A percentile compares a stretch with the other conserved stretches of the same genome.
Evolutionary conservation across 768 basidiomycete species (phyloP).

Genomic region (Boletus insuetus): DNA sequence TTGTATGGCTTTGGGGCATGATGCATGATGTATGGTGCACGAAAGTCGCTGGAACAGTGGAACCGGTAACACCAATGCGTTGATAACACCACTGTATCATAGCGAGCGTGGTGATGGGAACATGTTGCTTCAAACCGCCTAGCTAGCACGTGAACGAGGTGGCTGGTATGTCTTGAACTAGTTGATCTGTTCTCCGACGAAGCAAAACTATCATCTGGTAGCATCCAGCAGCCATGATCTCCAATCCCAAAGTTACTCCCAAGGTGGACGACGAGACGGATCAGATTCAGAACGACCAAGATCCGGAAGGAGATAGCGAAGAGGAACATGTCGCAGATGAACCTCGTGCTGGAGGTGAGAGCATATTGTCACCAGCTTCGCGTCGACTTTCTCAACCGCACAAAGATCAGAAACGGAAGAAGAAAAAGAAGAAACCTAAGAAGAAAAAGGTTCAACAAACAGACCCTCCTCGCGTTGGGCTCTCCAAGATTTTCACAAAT

Average conservation of each 20-base stretch:
- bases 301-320: constrained; percentile 31
- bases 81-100: too few species aligned
- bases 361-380: background rate
- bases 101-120: too few species aligned
- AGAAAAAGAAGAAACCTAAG: constrained; percentile 93
- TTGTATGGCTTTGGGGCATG: too few species aligned
- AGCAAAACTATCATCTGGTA: background rate
- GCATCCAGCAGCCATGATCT: constrained; percentile 15
- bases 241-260: constrained; percentile 10
- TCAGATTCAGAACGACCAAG: constrained; percentile 17
- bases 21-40: too few species aligned
- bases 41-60: too few species aligned
- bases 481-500: constrained; percentile 84
- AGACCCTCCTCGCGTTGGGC: constrained; percentile 88
- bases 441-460: constrained; percentile 79
- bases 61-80: too few species aligned
- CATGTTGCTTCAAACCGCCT: too few species aligned
- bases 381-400: background rate
- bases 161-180: too few species aligned
- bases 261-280: constrained; percentile 16
- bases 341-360: constrained; percentile 28
- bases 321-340: constrained; percentile 32
- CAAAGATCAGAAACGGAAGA: constrained; percentile 74
- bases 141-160: too few species aligned
- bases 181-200: too few species aligned